Evolutionary conservation across 345 rosid genomes (phyloP).

Genomic region (Populus alba): DNA sequence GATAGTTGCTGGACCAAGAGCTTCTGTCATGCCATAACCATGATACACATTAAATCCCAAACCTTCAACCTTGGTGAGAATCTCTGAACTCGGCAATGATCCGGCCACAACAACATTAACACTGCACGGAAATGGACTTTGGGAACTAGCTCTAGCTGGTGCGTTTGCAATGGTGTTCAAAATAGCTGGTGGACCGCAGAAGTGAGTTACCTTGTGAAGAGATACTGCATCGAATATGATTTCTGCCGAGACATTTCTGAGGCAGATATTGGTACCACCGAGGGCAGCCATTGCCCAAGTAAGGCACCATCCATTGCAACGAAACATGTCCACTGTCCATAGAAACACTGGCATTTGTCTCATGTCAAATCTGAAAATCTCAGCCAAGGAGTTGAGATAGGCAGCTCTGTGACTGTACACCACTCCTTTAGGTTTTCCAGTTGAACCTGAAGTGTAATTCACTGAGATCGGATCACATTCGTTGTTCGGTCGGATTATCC

Average conservation of each 20-base stretch:
- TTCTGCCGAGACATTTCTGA: slow-evolving; percentile 30
- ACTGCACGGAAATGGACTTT: slow-evolving; percentile 9
- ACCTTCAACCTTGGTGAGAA: slow-evolving; percentile 29
- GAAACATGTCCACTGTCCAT: slow-evolving; percentile 68
- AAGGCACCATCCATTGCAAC: slow-evolving; percentile 71
- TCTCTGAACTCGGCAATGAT: slow-evolving; percentile 19
- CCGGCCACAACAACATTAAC: slow-evolving; percentile 46
- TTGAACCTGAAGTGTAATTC: slow-evolving; percentile 57
- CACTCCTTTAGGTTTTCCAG: slow-evolving; percentile 56
- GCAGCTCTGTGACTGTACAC: slow-evolving; percentile 53
- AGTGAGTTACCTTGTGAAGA: slow-evolving; percentile 39
- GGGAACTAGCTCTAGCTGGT: neutral
- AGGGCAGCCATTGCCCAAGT: slow-evolving; percentile 56
- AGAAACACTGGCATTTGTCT: slow-evolving; percentile 35
- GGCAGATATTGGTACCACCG: slow-evolving; percentile 51
- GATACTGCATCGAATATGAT: slow-evolving; percentile 37
- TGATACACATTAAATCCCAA: slow-evolving; percentile 42
- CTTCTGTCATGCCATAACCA: slow-evolving; percentile 66
- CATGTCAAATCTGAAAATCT: slow-evolving; percentile 33
- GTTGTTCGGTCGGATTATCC: slow-evolving; percentile 22
- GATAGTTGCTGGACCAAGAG: slow-evolving; percentile 43
- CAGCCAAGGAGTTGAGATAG: slow-evolving; percentile 49
- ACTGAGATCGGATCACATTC: slow-evolving; percentile 57
- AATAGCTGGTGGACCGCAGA: slow-evolving; percentile 45
- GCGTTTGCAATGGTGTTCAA: slow-evolving; percentile 38